Base-by-base conservation (phyloP, 192 early-diverging fungal species). In the Pecoramyces ruminantium region DNA sequence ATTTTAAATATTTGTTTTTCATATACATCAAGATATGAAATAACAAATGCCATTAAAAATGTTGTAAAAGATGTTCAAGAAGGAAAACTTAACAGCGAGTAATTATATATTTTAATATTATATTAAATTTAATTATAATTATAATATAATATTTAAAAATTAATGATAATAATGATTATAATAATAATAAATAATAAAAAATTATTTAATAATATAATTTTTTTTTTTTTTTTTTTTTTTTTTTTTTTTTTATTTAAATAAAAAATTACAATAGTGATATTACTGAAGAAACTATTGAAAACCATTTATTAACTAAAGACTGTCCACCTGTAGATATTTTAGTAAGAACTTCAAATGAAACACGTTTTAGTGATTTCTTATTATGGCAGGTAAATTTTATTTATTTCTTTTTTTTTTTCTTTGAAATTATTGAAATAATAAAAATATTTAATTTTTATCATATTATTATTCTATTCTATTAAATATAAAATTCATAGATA, bases 291-390 rank as follows among this genome's bases (percentile, higher is more conserved):
- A 82, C 88, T 30, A 85, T 92, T 51, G 88, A 86, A 78, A 83
- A 87, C 77, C 89, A 88, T 80, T 86, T 94, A 83, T 95, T 86
- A 82, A 95, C 87, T 51, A 86, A 83, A 80, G 83, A 83, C 13
- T 91, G 87, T 77, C 92, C 93, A 5, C 91, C 91, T 21, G 83
- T 98, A 78, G 96, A 99, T 82, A 88, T 98, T 21, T 83, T 97
- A 40, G 89, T 99, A 77, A 89, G 98, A 51, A 99, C 98, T 0
- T 96, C 95, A 12, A 97, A 96, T n/a, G 96, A 99, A 84, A 92
- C 93, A 18, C 87, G 98, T 4, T 88, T 99, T 78, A 96, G 94
- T 83, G 97, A 98, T 85, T 99, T 94, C 86, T 86, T 97, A 87
- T 86, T 99, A 30, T 97, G 95, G 95, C 95, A 99, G 88, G 89